A percentile compares a stretch with the other conserved stretches of the same genome.
Conservation (phyloP, 2,329 filamentous ascomycete species). For the Fusarium coicis region DNA sequence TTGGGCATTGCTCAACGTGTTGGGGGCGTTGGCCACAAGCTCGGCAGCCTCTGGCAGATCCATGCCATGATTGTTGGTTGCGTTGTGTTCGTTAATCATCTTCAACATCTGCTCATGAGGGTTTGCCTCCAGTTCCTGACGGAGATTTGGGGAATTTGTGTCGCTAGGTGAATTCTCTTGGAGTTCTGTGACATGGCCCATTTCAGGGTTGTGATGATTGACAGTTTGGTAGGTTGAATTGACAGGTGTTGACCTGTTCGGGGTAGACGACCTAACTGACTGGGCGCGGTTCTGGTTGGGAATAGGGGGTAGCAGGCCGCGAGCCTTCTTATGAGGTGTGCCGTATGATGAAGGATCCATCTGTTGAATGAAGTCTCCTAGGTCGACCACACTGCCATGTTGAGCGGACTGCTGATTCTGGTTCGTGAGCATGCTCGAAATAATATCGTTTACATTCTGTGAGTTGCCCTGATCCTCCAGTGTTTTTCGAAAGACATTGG, state of each 20-base stretch:
- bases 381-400: conserved; percentile 69
- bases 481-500: conserved; percentile 95
- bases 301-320: conserved; percentile 66
- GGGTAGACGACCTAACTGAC: conserved; percentile 39
- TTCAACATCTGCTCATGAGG: conserved; percentile 72
- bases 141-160: conserved; percentile 59
- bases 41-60: conserved; percentile 63
- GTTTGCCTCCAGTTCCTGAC: conserved; percentile 66
- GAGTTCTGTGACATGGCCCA: conserved; percentile 70
- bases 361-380: conserved; percentile 68
- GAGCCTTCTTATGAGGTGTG: conserved; percentile 61
- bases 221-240: conserved; percentile 40
- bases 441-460: conserved; percentile 85
- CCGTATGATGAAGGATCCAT: conserved; percentile 53
- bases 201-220: conserved; percentile 54
- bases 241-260: conserved; percentile 20
- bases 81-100: conserved; percentile 73
- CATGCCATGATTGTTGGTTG: conserved; percentile 59
- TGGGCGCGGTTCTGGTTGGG: conserved; percentile 52
- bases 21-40: conserved; percentile 64
- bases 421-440: conserved; percentile 77
- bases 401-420: conserved; percentile 58
- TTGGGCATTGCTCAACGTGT: conserved; percentile 67
- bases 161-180: conserved; percentile 63
- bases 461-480: conserved; percentile 83